Conservation (phyloP, 495 filamentous ascomycete species). For the Tuber aestivum region DNA sequence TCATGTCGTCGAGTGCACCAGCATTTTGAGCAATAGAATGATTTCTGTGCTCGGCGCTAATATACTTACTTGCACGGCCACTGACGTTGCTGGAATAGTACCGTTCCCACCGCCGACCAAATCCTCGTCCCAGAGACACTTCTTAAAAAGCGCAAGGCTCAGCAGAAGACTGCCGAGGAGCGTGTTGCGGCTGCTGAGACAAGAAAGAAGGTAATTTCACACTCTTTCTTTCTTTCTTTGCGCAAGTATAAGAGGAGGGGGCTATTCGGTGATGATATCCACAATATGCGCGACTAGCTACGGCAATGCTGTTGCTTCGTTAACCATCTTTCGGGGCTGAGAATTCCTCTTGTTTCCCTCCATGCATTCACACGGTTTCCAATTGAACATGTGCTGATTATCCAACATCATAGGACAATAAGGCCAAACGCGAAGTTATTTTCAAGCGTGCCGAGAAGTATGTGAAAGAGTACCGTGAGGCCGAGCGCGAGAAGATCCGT, state of each 20-base stretch:
- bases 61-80: conserved; percentile 58
- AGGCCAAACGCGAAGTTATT: conserved; percentile 93
- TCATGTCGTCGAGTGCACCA: conserved; percentile 71
- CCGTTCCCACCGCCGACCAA: conserved; percentile 81
- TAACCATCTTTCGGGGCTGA: conserved; percentile 99
- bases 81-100: conserved; percentile 70
- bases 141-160: conserved; percentile 99
- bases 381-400: conserved; percentile 40
- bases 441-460: conserved; percentile 99
- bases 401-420: conserved; percentile 63
- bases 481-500: conserved; percentile 96
- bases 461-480: conserved; percentile 97
- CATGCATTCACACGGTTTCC: conserved; percentile 30
- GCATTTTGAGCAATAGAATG: conserved; percentile 72
- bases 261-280: conserved; percentile 64
- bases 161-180: conserved; percentile 95
- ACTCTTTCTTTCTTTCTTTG: conserved; percentile 34
- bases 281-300: conserved; percentile 75
- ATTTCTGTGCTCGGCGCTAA: conserved; percentile 77
- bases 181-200: conserved; percentile 69
- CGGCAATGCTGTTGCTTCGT: conserved; percentile 90
- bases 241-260: conserved; percentile 46
- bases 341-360: conserved; percentile 34
- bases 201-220: conserved; percentile 76
- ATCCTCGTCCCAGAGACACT: conserved; percentile 96